phyloP scores from a whole-genome alignment of 1,284 basidiomycete species.

The Cutaneotrichosporon daszewskae region DNA sequence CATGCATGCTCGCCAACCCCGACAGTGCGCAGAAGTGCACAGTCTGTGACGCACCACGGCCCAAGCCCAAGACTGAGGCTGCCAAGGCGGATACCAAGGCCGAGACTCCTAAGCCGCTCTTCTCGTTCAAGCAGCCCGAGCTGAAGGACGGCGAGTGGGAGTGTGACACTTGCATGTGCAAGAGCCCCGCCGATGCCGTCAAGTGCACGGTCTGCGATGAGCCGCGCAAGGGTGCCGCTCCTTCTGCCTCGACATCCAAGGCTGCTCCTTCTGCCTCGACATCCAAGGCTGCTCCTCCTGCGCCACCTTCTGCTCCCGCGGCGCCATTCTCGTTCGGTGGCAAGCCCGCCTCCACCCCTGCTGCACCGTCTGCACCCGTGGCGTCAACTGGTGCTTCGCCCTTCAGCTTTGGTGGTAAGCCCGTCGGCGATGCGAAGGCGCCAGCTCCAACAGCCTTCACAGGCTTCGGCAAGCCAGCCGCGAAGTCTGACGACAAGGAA shows the following conservation, averaged over 20 bases:
- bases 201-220: conserved; percentile 50
- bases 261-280: background rate
- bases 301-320: conserved; percentile 1
- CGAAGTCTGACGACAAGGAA: too few species aligned
- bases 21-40: conserved; percentile 48
- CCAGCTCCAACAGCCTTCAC: conserved; percentile 10
- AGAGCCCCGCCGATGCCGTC: conserved; percentile 50
- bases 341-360: conserved; percentile 2
- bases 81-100: conserved; percentile 2
- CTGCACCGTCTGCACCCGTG: conserved; percentile 4
- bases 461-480: conserved; percentile 10
- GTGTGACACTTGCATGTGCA: conserved; percentile 52
- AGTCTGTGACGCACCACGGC: conserved; percentile 52
- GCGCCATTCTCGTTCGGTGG: conserved; percentile 11
- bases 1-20: conserved; percentile 52
- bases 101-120: background rate
- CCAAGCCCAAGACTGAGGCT: conserved; percentile 7
- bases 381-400: background rate
- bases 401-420: conserved; percentile 11
- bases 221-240: too few species aligned
- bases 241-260: background rate
- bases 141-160: conserved; percentile 43
- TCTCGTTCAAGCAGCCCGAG: conserved; percentile 8
- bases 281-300: background rate
- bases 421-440: background rate